Evolutionary conservation across 305 asterid genomes (phyloP), one percentile per base, ranked within the genome.

Genomic region (Petunia hybrid): DNA sequence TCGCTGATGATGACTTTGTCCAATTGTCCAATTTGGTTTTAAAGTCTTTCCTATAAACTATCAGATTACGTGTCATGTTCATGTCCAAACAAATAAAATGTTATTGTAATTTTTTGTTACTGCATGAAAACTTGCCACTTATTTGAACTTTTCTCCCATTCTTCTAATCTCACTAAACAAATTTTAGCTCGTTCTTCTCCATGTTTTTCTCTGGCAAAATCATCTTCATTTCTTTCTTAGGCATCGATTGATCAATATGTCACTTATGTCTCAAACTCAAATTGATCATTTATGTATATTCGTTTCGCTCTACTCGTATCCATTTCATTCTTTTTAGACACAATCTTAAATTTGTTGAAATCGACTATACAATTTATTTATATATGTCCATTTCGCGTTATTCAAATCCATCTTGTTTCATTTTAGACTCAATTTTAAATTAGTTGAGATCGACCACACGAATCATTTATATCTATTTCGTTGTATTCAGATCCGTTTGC

Each of bases 131-230:
- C 5, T 35, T 35, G 35, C 36, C 35, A 51, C 63, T 51, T 73
- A 45, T 51, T 73, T 48, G 78, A 51, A 73, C 14, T 35, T 51
- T 51, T 73, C 78, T 36, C 62, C 78, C 61, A 48, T 73, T 35
- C 59, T 63, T 73, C 16, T 73, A 51, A 51, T 46, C 36, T 71
- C 48, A 71, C 3, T 12, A 51, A 51, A 51, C 35, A 48, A 51
- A 12, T 73, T 51, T 51, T 73, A 51, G 36, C 46, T 13, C 63
- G 5, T 51, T 22, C 6, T 67, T 67, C 3, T 9, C 53, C 55
- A 13, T 40, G 38, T 14, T 67, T 41, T 67, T 42, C 74, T 66
- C 13, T 0, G 5, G 6, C 14, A 51, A 51, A 14, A 31, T 39
- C 12, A 2, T 48, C 31, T 2, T 48, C 31, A 2, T 10, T 1